phyloP scores from a whole-genome alignment of 495 filamentous ascomycete species.

The Penicillium canariense region DNA sequence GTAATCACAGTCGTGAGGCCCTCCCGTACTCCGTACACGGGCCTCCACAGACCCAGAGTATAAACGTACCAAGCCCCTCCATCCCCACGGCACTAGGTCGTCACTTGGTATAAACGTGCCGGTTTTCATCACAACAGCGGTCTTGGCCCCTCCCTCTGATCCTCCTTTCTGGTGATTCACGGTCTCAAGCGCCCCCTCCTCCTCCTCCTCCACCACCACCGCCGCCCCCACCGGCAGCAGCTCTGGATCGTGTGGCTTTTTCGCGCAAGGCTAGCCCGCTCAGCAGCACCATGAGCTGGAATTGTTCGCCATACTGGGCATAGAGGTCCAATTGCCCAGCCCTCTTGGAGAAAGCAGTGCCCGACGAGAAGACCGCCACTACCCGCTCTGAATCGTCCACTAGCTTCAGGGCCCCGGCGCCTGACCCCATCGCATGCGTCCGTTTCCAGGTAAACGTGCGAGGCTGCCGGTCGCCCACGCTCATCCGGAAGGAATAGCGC shows the following conservation, averaged over 20 bases:
- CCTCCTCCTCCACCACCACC: constrained; percentile 8
- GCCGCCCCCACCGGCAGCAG: constrained; percentile 4
- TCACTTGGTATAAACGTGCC: constrained; percentile 3
- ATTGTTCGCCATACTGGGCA: constrained; percentile 13
- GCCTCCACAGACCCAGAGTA: not conserved
- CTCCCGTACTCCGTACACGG: too few relatives aligned
- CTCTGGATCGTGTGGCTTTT: constrained; percentile 7
- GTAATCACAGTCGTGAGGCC: too few relatives aligned
- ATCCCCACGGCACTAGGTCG: not conserved
- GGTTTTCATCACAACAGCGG: not conserved
- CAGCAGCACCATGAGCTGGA: constrained; percentile 21
- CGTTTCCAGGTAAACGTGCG: constrained; percentile 34
- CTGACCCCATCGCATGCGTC: constrained; percentile 28
- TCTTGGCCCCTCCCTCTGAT: constrained; percentile 3
- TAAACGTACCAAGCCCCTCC: not conserved
- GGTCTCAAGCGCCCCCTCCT: not conserved
- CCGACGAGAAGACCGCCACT: constrained; percentile 31
- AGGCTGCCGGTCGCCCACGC: constrained; percentile 1
- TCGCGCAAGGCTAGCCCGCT: constrained; percentile 25
- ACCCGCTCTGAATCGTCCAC: constrained; percentile 27
- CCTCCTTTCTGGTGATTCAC: not conserved
- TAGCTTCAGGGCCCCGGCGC: constrained; percentile 29
- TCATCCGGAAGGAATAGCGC: constrained; percentile 30
- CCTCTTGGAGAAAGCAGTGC: constrained; percentile 11
- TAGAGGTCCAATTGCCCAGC: constrained; percentile 23